Percentiles rank a stretch among this genome's conserved stretches.
Conservation (phyloP, 2,329 filamentous ascomycete species). For the Trichophyton mentagrophytes region DNA sequence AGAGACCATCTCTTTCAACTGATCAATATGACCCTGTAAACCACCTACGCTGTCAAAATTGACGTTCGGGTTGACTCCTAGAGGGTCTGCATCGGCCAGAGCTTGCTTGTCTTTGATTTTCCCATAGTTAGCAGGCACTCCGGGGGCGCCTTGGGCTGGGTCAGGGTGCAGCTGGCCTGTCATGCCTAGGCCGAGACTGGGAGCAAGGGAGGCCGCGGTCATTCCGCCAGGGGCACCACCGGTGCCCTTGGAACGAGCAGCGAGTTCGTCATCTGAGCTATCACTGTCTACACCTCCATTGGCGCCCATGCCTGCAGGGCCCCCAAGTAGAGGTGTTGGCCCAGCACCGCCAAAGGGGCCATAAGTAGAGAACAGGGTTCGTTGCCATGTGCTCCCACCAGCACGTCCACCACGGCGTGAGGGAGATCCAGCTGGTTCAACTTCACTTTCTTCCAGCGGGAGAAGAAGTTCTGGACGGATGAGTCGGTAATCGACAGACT, state of each 20-base stretch:
- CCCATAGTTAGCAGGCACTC: slow-evolving; percentile 69
- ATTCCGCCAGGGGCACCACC: slow-evolving; percentile 51
- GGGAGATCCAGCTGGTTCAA: slow-evolving; percentile 54
- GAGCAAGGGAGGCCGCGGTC: slow-evolving; percentile 41
- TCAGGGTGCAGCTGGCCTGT: slow-evolving; percentile 46
- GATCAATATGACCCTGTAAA: slow-evolving; percentile 83
- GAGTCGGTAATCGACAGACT: slow-evolving; percentile 75
- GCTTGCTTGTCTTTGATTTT: slow-evolving; percentile 89
- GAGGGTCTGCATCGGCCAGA: slow-evolving; percentile 82
- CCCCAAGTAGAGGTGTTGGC: slow-evolving; percentile 56
- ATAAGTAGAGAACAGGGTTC: slow-evolving; percentile 74
- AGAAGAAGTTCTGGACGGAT: slow-evolving; percentile 58
- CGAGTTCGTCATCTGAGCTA: slow-evolving; percentile 86
- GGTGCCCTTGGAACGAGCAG: slow-evolving; percentile 43
- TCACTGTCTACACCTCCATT: slow-evolving; percentile 79
- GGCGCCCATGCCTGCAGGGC: slow-evolving; percentile 55
- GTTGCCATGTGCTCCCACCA: slow-evolving; percentile 52
- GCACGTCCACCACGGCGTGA: slow-evolving; percentile 55
- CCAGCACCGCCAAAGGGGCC: slow-evolving; percentile 85
- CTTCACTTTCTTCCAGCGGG: slow-evolving; percentile 62
- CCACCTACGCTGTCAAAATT: slow-evolving; percentile 93
- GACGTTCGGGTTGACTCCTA: slow-evolving; percentile 84
- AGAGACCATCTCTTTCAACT: slow-evolving; percentile 97
- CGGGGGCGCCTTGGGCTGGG: slow-evolving; percentile 41
- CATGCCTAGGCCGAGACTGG: slow-evolving; percentile 43